Conservation (phyloP, 2,329 filamentous ascomycete genomes). For the Neurospora sp. region DNA sequence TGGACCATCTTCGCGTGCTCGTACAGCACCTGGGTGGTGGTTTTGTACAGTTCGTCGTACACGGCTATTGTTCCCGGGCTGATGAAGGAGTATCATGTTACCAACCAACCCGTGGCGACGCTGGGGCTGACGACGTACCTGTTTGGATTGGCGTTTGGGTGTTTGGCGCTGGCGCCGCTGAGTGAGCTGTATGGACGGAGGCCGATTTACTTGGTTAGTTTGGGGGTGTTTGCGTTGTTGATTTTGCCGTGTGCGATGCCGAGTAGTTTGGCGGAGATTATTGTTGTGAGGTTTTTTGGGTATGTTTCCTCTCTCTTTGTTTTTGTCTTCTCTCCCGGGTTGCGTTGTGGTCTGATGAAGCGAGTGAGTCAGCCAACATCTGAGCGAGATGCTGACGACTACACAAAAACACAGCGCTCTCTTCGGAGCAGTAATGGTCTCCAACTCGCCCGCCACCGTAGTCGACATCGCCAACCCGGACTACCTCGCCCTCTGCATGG, state of each 20-base stretch:
- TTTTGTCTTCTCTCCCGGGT: no score
- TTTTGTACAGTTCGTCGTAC: conserved; percentile 63
- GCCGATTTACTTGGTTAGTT: conserved; percentile 54
- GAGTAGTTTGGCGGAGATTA: conserved; percentile 51
- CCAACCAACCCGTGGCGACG: conserved; percentile 45
- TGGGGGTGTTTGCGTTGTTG: conserved; percentile 53
- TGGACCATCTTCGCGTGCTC: conserved; percentile 32
- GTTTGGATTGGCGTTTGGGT: conserved; percentile 58
- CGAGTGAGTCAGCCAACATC: background rate
- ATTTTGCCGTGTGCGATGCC: conserved; percentile 62
- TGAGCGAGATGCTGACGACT: background rate
- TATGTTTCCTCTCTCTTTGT: conserved; percentile 20
- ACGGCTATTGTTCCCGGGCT: conserved; percentile 60
- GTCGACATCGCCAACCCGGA: conserved; percentile 77
- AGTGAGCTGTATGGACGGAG: conserved; percentile 57
- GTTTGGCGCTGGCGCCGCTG: conserved; percentile 62
- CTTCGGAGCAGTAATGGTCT: conserved; percentile 61
- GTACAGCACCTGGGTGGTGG: conserved; percentile 35
- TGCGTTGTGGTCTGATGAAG: conserved; percentile 4
- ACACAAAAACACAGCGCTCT: conserved; percentile 12
- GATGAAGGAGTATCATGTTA: conserved; percentile 51
- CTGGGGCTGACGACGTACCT: conserved; percentile 69
- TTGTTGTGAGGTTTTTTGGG: conserved; percentile 61
- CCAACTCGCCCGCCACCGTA: conserved; percentile 73
- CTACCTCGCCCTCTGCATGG: conserved; percentile 72